Conservation (phyloP, 1,284 basidiomycete species). For the Ceratobasidium theobromae region DNA sequence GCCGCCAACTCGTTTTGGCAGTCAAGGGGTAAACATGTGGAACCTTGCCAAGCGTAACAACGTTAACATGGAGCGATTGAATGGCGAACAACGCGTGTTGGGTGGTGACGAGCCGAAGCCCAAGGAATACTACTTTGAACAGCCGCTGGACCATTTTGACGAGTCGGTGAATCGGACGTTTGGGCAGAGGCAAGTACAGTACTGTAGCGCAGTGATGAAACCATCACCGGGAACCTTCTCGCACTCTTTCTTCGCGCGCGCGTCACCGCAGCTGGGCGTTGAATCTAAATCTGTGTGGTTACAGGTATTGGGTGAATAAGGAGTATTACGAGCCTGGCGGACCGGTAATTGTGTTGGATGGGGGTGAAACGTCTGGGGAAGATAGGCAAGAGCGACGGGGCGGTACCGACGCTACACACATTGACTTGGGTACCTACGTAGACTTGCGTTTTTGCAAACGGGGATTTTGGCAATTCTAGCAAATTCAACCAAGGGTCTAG, state of each 20-base stretch:
- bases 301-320: slow-evolving; percentile 81
- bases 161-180: slow-evolving; percentile 54
- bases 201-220: neutral
- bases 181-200: slow-evolving; percentile 52
- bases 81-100: neutral
- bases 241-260: neutral
- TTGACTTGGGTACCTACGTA: too few relatives aligned
- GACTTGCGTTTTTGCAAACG: slow-evolving; percentile 46
- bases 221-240: neutral
- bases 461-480: slow-evolving; percentile 51
- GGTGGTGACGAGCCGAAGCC: slow-evolving; percentile 35
- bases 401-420: too few relatives aligned
- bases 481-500: slow-evolving; percentile 75
- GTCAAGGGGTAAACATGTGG: slow-evolving; percentile 35
- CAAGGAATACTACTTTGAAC: slow-evolving; percentile 63
- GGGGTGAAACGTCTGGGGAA: slow-evolving; percentile 81
- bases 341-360: slow-evolving; percentile 80
- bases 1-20: slow-evolving; percentile 28
- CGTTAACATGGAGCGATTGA: neutral
- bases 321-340: slow-evolving; percentile 74
- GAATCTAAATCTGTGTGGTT: slow-evolving; percentile 34
- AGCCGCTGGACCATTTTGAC: slow-evolving; percentile 82
- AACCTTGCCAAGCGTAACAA: slow-evolving; percentile 18
- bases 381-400: slow-evolving; percentile 60
- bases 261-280: neutral